A percentile compares a stretch with the other conserved stretches of the same genome.
Evolutionary conservation across 768 basidiomycete species (phyloP).

Genomic region (Phlebiopsis flavidoalba): DNA sequence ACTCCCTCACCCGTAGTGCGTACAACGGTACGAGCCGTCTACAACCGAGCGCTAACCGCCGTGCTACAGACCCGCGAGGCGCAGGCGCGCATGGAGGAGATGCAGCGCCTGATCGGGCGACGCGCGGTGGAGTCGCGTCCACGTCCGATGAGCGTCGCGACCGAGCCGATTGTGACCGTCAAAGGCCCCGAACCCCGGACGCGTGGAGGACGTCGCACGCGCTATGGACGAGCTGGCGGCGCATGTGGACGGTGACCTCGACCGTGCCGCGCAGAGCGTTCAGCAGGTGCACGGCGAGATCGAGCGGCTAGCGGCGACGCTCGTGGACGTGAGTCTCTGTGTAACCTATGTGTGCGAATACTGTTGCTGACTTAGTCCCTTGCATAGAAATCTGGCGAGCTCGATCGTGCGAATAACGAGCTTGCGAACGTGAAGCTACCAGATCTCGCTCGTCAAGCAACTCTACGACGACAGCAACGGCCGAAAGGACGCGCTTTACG

Average conservation of each 20-base stretch:
- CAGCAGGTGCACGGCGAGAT: conserved; percentile 39
- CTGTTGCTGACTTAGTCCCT: background rate
- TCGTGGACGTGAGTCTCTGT: conserved; percentile 44
- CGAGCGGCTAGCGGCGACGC: conserved; percentile 36
- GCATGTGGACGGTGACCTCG: conserved; percentile 56
- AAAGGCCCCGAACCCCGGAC: conserved; percentile 20
- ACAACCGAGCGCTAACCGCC: background rate
- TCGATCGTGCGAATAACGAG: conserved; percentile 59
- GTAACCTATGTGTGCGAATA: conserved; percentile 39
- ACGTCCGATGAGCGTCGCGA: conserved; percentile 35
- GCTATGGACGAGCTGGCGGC: conserved; percentile 48
- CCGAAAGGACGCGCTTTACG: conserved; percentile 93
- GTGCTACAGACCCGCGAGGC: conserved; percentile 61
- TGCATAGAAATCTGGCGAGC: conserved; percentile 51
- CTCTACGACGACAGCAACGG: conserved; percentile 70
- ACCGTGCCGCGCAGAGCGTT: conserved; percentile 46
- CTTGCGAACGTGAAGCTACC: conserved; percentile 64
- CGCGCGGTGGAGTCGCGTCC: conserved; percentile 49
- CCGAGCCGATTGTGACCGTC: background rate
- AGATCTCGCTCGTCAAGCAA: conserved; percentile 75
- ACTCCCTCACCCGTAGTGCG: conserved; percentile 38
- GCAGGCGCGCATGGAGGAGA: conserved; percentile 76
- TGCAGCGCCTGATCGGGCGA: conserved; percentile 67
- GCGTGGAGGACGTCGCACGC: conserved; percentile 32
- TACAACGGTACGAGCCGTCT: background rate